Evolutionary conservation across 176 grass and related monocot species (phyloP).

Genomic region (Luzula sylvatica): DNA sequence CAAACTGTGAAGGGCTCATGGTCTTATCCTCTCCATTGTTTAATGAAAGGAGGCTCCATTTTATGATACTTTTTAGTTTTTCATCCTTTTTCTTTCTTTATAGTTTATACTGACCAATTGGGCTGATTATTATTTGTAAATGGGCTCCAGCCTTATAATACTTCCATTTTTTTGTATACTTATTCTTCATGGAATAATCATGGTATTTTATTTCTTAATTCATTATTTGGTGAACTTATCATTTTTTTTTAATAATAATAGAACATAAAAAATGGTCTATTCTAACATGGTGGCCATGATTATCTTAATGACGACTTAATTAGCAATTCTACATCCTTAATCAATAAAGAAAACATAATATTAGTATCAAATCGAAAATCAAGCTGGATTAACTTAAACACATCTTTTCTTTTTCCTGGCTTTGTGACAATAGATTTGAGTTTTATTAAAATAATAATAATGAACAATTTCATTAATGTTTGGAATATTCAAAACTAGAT

Average conservation of each 20-base stretch:
- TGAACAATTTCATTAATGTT: background rate
- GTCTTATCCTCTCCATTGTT: background rate
- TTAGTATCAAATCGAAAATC: background rate
- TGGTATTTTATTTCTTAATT: no score
- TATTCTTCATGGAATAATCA: no score
- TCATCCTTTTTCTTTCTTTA: background rate
- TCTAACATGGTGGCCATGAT: constrained; percentile 3
- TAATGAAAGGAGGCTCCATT: background rate
- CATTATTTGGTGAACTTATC: no score
- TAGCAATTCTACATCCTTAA: background rate
- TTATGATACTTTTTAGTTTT: background rate
- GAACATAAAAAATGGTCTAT: background rate
- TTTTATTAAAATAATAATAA: background rate
- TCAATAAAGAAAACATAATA: background rate
- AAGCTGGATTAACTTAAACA: constrained; percentile 9
- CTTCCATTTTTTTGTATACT: no score
- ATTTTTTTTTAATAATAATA: no score
- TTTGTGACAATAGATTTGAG: background rate
- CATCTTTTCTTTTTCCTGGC: background rate
- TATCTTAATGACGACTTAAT: constrained; percentile 16
- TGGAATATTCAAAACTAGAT: no score
- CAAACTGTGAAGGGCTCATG: background rate
- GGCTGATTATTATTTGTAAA: no score
- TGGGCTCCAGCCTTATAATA: no score
- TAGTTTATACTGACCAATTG: background rate